Base-by-base conservation (phyloP, 1,284 basidiomycete species). In the Athelia sp. region DNA sequence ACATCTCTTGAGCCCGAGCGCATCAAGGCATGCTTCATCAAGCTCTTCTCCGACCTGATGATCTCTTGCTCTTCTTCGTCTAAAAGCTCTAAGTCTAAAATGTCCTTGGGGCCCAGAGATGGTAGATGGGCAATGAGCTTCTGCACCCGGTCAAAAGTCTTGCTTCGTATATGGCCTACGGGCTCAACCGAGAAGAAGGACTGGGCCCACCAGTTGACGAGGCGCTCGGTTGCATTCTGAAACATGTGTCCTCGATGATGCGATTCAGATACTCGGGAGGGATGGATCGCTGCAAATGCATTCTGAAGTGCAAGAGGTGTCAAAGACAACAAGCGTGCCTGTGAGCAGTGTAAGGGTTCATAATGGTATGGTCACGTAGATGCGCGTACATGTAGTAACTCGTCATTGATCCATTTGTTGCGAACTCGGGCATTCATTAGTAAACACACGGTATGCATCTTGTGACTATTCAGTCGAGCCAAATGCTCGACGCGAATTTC, bases 21-120 rank as follows among this genome's bases (percentile, higher is more conserved):
- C 74, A 87, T 84, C 14, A 96, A 69, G 0, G 85, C 85, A 60
- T 93, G 91, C 62, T 94, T 93, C 84, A 93, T 92, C 36, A 98
- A 72, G 54, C 90, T 94, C 61, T 93, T 92, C 19, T 80, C 73
- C 44, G 84, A 87, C 32, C 83, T 74, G 24, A 97, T 80, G 4
- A 75, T 63, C 66, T 97, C 93, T 48, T 75, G 73, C 21, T 81
- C 78, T 49, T 81, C 72, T 45, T 78, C 73, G 59, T 79, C 58
- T 14, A 75, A 55, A 13, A 62, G 62, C 35, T 78, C 74, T 22
- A 67, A 57, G n/a, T 69, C 67, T 38, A 67, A 57, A 3, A 50
- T 3, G 35, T 56, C 54, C 23, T 44, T 42, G 22, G 31, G 46
- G 15, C 18, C 51, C 47, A 43, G 51, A 36, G 35, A 56, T 48